Percentiles rank a stretch among this genome's conserved stretches.
phyloP scores from a whole-genome alignment of 345 rosid species.

The Streptanthus diversifolius region DNA sequence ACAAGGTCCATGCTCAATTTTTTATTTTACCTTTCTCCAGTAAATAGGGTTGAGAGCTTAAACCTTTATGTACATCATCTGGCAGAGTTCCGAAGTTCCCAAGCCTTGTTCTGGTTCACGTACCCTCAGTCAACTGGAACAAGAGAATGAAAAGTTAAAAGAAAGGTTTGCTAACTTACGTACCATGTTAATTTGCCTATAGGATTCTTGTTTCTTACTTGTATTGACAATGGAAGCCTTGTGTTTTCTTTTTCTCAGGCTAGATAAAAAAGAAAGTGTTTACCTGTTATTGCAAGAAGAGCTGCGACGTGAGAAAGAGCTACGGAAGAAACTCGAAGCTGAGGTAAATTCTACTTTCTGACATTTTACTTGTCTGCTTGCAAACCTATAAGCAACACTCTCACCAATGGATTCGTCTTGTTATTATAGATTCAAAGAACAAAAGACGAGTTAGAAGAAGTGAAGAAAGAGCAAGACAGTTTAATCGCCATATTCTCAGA shows the following conservation, averaged over 20 bases:
- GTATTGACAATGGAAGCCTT: background rate
- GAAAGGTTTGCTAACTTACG: conserved; percentile 44
- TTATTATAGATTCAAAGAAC: conserved; percentile 47
- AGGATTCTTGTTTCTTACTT: background rate
- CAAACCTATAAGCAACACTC: background rate
- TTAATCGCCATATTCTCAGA: conserved; percentile 67
- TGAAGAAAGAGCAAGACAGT: conserved; percentile 65
- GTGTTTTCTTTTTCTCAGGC: background rate
- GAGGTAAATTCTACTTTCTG: conserved; percentile 41
- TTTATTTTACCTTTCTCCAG: background rate
- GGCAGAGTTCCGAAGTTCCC: conserved; percentile 33
- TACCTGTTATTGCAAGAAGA: conserved; percentile 18
- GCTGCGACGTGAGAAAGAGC: conserved; percentile 41
- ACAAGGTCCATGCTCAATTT: conserved; percentile 2
- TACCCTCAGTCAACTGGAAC: conserved; percentile 42
- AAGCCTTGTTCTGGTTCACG: conserved; percentile 25
- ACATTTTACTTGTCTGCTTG: background rate
- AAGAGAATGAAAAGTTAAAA: conserved; percentile 56
- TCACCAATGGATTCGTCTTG: background rate
- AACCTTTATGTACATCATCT: background rate
- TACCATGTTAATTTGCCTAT: background rate
- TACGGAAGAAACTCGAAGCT: conserved; percentile 46
- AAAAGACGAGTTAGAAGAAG: conserved; percentile 44
- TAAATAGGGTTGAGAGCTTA: background rate
- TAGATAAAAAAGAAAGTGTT: conserved; percentile 40